A percentile compares a stretch with the other conserved stretches of the same genome.
phyloP scores from a whole-genome alignment of 805 yeast genomes.

The Suhomyces vadensis region DNA sequence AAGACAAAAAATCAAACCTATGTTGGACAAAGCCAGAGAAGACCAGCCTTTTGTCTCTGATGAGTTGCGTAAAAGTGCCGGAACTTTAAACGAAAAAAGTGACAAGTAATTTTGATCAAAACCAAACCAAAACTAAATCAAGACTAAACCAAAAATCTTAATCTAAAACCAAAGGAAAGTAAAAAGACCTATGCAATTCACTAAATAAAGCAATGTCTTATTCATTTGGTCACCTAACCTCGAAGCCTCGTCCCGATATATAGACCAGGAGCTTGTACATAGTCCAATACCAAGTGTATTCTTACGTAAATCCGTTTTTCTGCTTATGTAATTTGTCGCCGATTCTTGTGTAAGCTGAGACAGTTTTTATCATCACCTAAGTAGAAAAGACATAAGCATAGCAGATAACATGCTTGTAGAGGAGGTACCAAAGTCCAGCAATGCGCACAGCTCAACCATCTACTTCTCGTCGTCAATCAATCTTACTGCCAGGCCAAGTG shows the following conservation, averaged over 20 bases:
- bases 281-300: too few relatives aligned
- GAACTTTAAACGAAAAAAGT: constrained; percentile 27
- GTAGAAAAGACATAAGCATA: not conserved
- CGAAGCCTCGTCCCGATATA: too few relatives aligned
- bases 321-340: too few relatives aligned
- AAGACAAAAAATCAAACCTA: constrained; percentile 74
- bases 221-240: too few relatives aligned
- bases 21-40: constrained; percentile 83
- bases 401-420: constrained; percentile 38
- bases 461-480: constrained; percentile 45
- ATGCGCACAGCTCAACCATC: constrained; percentile 35
- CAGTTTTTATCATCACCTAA: too few relatives aligned
- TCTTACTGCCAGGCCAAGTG: constrained; percentile 40
- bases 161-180: not conserved
- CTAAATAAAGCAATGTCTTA: too few relatives aligned
- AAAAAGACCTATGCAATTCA: too few relatives aligned
- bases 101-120: constrained; percentile 5
- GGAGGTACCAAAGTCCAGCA: constrained; percentile 38
- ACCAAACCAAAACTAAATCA: not conserved
- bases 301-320: too few relatives aligned
- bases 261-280: too few relatives aligned
- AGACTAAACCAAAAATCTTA: not conserved
- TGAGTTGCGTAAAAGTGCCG: constrained; percentile 29
- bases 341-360: too few relatives aligned
- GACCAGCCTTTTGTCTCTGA: constrained; percentile 73